Evolutionary conservation across 768 basidiomycete species (phyloP), one percentile per base, ranked within the genome.

Genomic region (Russula earlei): DNA sequence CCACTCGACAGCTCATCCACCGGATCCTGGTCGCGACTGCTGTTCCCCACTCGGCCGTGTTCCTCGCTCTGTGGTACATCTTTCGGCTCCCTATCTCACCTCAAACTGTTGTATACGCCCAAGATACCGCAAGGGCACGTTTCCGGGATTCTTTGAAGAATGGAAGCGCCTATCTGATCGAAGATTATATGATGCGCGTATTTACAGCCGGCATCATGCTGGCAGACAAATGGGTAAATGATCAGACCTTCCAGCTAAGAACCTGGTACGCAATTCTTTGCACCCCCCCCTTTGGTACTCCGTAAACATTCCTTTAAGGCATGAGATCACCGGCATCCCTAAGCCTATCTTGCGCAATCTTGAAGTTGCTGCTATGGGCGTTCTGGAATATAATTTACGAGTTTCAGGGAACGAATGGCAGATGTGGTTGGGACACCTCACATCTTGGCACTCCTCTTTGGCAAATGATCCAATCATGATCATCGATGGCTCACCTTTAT

Each of bases 121-220:
- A 64, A 25, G 37, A 49, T 33, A 49, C 58, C 11, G 49, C 58
- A 20, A 60, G 64, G 48, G 29, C 36, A 5, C 45, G 64, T 53
- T 71, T 73, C 52, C 67, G 72, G 27, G 65, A 64, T 49, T 66
- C 64, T 56, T 60, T 73, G 25, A 61, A 63, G 48, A 60, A 63
- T 46, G 65, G 66, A 29, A 67, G 71, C 19, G 52, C 63, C 8
- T 58, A 56, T 25, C 45, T 62, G 34, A 63, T 60, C 12, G 70
- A 71, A 49, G 70, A 71, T 12, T 69, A 71, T 41, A 64, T 73
- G 69, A 61, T 71, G 51, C 68, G 64, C 27, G 59, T 65, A 15
- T 73, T 71, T 45, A 59, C 71, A 37, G 41, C 59, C 22, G 73
- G 68, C 49, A 68, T 72, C 24, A 71, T 73, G 67, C 63, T 71